Base-by-base conservation (phyloP, 257 asterid genomes). In the Nicotiana sylvestris region DNA sequence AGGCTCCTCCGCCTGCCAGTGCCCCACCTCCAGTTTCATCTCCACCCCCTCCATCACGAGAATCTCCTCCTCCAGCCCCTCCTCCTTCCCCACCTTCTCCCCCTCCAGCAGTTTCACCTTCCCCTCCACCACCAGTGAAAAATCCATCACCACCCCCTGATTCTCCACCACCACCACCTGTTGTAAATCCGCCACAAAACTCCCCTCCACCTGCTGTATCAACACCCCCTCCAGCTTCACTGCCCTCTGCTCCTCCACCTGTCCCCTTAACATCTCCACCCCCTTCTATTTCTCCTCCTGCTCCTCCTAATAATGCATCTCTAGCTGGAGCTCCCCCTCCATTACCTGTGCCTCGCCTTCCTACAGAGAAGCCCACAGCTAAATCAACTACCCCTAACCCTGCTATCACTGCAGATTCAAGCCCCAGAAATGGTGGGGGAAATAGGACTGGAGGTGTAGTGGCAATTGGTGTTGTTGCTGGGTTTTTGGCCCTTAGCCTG, bases 301-400 rank as follows among this genome's bases (percentile, higher is more conserved):
- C 93, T 58, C 90, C 91, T 6, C 74, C 57, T 16, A 83, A 27
- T 84, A 91, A 85, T 84, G 9, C 90, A 25, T 53, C 91, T 9
- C 29, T 33, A 67, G 82, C 76, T 78, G 87, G 86, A n/a, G 84
- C 56, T 68, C 61, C 85, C 15, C 84, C 87, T 51, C 79, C 85
- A 51, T 66, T 90, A 43, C 85, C 92, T 13, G 80, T 53, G 78
- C 91, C 92, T 65, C 66, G 88, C 32, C 58, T 30, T 39, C 89
- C 91, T 58, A 30, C 89, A 8, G 95, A 88, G 86, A 93, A 92
- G 83, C 98, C 97, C 12, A 92, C 93, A 4, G 93, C 97, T 17
- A 85, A 84, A 81, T 85, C 97, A 60, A 87, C 94, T 16, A 85
- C 58, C 21, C 30, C 84, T 80, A 70, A 81, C 74, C 89, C 97